Base-by-base conservation (phyloP, 768 basidiomycete species). In the Lactarius sanguifluus region DNA sequence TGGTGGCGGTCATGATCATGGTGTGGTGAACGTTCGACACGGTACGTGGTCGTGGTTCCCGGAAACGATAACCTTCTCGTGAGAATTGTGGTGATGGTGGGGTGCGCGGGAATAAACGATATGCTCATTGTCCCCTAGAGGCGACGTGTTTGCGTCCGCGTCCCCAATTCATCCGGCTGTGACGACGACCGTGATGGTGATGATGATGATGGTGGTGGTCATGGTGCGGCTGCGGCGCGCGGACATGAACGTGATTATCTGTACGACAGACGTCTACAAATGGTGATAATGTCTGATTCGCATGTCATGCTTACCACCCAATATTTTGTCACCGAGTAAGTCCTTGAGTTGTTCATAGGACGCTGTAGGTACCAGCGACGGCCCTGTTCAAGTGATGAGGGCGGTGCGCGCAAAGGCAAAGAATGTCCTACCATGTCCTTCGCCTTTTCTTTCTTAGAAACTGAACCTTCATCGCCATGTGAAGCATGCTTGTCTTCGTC, bases 331-430 rank as follows among this genome's bases (percentile, higher is more conserved):
- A 15, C 70, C 67, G 13, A 74, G 61, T 8, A 71, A n/a, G 32
- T 60, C 43, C 50, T 65, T 65, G 59, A 70, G 32, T 62, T 71
- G n/a, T 40, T 70, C 10, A 74, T 23, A 4, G 74, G 72, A 56
- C 68, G 41, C 20, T 64, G 23, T 3, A 69, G 55, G 57, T 71
- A 59, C 69, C 67, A 74, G 18, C 50, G 59, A 32, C 72, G 70
- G 69, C 72, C 58, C n/a, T 55, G 15, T 41, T 47, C 41, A 16
- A 50, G n/a, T 25, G 20, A 25, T 67, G 12, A 58, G 62, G 20
- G 34, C 16, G 20, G 47, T 28, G 47, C 20, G 58, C 10, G 30
- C 20, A 18, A 5, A 45, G 30, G 12, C 9, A 20, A 4, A 25
- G 12, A 28, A 57, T 16, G 57, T 58, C 23, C 12, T 28, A 67